These are phyloP conservation scores for Persicaria tinctoria DNA, from an alignment of 148 eudicot genomes.

Conservation along the genomic window DNA sequence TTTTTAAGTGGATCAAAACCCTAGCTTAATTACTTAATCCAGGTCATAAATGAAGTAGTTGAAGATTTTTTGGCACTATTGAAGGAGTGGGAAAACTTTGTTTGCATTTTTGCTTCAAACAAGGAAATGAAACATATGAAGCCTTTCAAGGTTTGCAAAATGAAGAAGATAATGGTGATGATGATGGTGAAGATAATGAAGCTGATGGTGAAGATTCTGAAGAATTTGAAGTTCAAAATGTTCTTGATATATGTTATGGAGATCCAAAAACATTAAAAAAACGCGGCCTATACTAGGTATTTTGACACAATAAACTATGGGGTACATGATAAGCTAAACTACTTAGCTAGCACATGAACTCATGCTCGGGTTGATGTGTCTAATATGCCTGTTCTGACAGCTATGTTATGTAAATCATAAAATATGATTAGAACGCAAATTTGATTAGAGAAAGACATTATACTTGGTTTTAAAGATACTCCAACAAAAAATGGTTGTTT, in stretches of 20 bases:
- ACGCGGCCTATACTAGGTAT: constrained; percentile 55
- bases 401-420: no score
- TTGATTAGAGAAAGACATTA: no score
- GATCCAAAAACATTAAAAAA: constrained; percentile 29
- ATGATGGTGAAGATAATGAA: constrained; percentile 18
- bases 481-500: no score
- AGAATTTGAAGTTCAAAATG: constrained; percentile 53
- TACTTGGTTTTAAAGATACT: no score
- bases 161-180: constrained; percentile 20
- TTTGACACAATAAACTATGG: no score
- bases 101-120: constrained; percentile 21
- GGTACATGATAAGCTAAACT: no score
- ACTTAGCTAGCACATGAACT: no score
- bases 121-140: constrained; percentile 17
- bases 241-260: constrained; percentile 59
- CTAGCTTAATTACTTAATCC: neutral
- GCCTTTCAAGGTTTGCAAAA: constrained; percentile 15
- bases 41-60: constrained; percentile 74
- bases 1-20: neutral
- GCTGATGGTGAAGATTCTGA: constrained; percentile 24
- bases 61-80: constrained; percentile 53
- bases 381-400: no score
- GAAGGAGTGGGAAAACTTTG: constrained; percentile 65
- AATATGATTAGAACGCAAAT: no score
- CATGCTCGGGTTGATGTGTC: no score